Evolutionary conservation across 2,329 filamentous ascomycete species (phyloP).

Genomic region (Colletotrichum horii): DNA sequence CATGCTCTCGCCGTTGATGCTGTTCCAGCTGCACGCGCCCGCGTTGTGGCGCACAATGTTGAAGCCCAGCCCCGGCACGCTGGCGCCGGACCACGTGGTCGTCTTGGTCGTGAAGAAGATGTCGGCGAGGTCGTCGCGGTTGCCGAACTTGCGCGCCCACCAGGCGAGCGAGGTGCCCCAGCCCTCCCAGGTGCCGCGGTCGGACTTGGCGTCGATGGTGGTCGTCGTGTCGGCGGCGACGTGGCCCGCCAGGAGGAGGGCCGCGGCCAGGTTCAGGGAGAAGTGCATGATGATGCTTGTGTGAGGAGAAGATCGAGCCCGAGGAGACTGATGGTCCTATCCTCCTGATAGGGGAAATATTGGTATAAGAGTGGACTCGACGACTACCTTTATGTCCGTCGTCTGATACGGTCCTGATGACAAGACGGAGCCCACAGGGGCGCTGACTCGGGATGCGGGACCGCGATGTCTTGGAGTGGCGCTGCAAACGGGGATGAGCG

Average conservation of each 20-base stretch:
- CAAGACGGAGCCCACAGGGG: background rate
- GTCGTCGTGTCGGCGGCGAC: constrained; percentile 1
- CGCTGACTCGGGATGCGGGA: background rate
- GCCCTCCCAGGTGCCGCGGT: constrained; percentile 47
- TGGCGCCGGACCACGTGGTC: constrained; percentile 29
- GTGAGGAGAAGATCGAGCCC: background rate
- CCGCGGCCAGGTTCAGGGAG: background rate
- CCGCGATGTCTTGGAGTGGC: background rate
- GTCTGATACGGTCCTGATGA: background rate
- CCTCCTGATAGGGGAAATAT: background rate
- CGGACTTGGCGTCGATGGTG: constrained; percentile 25
- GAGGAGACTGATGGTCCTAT: background rate
- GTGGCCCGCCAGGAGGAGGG: background rate
- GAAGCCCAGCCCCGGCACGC: constrained; percentile 43
- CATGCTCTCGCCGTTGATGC: constrained; percentile 36
- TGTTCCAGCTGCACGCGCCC: constrained; percentile 43
- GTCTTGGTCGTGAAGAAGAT: constrained; percentile 43
- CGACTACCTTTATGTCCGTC: background rate
- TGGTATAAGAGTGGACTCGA: background rate
- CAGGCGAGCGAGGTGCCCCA: constrained; percentile 49
- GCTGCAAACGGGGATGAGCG: background rate
- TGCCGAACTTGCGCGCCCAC: constrained; percentile 47
- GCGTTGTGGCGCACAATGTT: constrained; percentile 50
- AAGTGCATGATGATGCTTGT: background rate
- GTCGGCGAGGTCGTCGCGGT: constrained; percentile 43